Evolutionary conservation across 2,329 filamentous ascomycete genomes (phyloP), one percentile per base, ranked within the genome.

Genomic region (Aspergillaceae sp.): DNA sequence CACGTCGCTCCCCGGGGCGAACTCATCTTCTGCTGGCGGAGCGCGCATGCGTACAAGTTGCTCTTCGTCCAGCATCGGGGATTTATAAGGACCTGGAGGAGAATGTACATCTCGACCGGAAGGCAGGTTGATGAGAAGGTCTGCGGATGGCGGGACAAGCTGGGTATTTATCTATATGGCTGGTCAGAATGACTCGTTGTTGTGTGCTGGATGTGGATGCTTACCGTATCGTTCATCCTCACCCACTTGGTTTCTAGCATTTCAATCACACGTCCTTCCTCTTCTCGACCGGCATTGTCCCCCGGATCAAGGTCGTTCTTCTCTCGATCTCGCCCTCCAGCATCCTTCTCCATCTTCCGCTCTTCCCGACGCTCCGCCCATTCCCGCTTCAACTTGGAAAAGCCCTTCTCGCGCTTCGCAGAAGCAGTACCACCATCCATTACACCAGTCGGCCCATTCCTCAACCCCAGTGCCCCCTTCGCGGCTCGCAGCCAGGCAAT

Each of bases 171-270:
- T 83, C 82, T 91, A 50, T 2, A 38, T 4, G 28, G 19, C 19
- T 19, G 30, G 30, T 32, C 8, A 32, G 30, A 32, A 6, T 32
- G 30, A 19, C 30, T 32, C 6, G 30, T 51, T 34, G 60, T 38
- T 19, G 19, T 19, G 19, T 19, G 19, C 19, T 19, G 19, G 19
- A 19, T 19, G 19, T 19, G 42, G 3, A 34, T 10, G 65, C 80
- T 70, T 69, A 94, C 87, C 11, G 87, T 94, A 65, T 96, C 88
- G 61, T 98, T 98, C 67, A 89, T 81, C 69, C 89, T 92, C 51
- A 80, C 81, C 91, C 92, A 96, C 64, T 95, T 96, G 34, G 75
- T 77, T 56, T 94, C 80, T 32, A 98, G 71, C 81, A 92, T 87
- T 57, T 92, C 86, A 43, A 96, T 75, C 2, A 97, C 84, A 46